Evolutionary conservation across 805 yeast genomes (phyloP).

Genomic region (Teunomyces kruisii): DNA sequence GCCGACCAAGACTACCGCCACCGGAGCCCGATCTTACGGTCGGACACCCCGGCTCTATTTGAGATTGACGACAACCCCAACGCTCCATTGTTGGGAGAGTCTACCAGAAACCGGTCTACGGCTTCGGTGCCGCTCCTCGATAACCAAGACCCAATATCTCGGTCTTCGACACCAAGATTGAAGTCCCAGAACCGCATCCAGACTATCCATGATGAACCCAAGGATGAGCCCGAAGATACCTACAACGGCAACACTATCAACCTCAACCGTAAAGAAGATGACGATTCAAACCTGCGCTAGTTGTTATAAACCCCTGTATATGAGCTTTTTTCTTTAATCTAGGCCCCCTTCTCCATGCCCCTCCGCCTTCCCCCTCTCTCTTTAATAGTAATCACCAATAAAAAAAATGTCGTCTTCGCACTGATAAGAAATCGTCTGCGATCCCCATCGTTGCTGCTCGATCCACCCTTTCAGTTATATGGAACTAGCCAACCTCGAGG

Average conservation of each 20-base stretch:
- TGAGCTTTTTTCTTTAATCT: not conserved
- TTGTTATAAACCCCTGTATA: not conserved
- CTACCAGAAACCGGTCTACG: not conserved
- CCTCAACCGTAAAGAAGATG: constrained; percentile 48
- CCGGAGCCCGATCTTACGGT: constrained; percentile 3
- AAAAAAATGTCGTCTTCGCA: not conserved
- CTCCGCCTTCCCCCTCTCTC: no score
- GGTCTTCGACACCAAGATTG: constrained; percentile 6
- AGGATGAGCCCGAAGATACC: constrained; percentile 12
- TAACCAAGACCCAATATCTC: not conserved
- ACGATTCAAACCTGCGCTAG: constrained; percentile 5
- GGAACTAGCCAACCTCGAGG: constrained; percentile 22
- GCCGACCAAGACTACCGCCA: constrained; percentile 1
- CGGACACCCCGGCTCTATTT: constrained; percentile 5
- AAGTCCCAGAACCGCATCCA: constrained; percentile 6
- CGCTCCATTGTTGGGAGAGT: not conserved
- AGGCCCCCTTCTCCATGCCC: no score
- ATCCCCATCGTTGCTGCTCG: not conserved
- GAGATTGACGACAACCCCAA: constrained; percentile 6
- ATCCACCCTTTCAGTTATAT: constrained; percentile 4
- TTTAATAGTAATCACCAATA: no score
- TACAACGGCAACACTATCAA: constrained; percentile 59
- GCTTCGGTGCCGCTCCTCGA: not conserved
- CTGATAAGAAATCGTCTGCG: not conserved
- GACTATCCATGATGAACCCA: constrained; percentile 13